Evolutionary conservation across 2,329 filamentous ascomycete genomes (phyloP).

Genomic region (Eutypella sp.): DNA sequence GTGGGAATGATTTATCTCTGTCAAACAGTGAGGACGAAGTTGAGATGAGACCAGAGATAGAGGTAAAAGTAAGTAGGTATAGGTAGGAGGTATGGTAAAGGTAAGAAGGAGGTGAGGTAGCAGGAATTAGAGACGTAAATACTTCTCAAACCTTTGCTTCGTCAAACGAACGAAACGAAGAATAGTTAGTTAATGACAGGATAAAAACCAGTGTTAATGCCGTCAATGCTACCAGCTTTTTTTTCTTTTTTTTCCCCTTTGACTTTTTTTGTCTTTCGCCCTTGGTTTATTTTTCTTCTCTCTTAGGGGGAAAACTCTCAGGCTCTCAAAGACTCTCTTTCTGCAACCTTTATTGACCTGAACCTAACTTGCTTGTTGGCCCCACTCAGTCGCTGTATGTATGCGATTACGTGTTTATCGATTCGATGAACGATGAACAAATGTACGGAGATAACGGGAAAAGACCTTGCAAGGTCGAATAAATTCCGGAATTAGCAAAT

Average conservation of each 20-base stretch:
- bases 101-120: conserved; percentile 10
- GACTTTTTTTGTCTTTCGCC: not conserved
- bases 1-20: conserved; percentile 14
- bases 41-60: conserved; percentile 8
- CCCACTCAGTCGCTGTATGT: not conserved
- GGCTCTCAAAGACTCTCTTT: too few relatives aligned
- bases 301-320: too few relatives aligned
- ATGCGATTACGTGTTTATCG: not conserved
- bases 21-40: conserved; percentile 18
- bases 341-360: too few relatives aligned
- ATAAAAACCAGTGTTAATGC: conserved; percentile 14
- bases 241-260: not conserved
- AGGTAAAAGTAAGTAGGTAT: conserved; percentile 17
- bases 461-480: too few relatives aligned
- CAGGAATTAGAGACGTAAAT: conserved; percentile 27
- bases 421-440: too few relatives aligned
- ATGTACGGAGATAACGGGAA: too few relatives aligned
- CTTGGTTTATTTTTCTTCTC: not conserved
- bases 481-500: not conserved
- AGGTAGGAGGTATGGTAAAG: too few relatives aligned
- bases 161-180: too few relatives aligned
- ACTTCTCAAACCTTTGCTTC: conserved; percentile 34
- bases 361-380: not conserved
- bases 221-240: conserved; percentile 5
- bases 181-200: too few relatives aligned